Base-by-base conservation (phyloP, 805 yeast species). In the Yamadazyma ubonensis region DNA sequence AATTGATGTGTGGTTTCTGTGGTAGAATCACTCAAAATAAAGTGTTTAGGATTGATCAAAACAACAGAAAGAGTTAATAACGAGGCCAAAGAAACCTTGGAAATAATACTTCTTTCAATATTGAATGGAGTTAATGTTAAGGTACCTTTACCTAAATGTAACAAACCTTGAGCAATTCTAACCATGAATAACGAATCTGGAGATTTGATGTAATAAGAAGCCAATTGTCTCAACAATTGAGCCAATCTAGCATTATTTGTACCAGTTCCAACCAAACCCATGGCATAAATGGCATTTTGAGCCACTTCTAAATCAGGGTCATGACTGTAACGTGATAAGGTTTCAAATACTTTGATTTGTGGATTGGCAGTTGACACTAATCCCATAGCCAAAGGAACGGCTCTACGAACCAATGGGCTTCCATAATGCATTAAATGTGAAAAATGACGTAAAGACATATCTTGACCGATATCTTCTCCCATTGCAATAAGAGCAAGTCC, bases 251-350 rank as follows among this genome's bases (percentile, higher is more conserved):
- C 99, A 60, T 93, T 93, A 66, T 93, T 91, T 20, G 99, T 93
- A 66, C 99, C 99, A 15, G 98, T 93, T 59, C 99, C 99, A 52
- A 91, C 95, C 47, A 93, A 69, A 40, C 99, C 99, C 98, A 93
- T 90, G 31, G 96, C 82, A 55, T 87, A 91, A 48, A 93, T 89
- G 15, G 99, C 89, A 59, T 90, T 93, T 60, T 83, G 83, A 5
- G 98, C 96, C 40, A 93, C 96, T 57, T 87, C 95, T 52, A 86
- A 68, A 61, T 93, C 97, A 41, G 87, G 82, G 57, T 93, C 99
- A 65, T 93, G 99, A 6, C 98, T 88, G 67, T 87, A 89, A 60
- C 99, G 79, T 4, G 98, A 90, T 49, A 93, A 73, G 0, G 98
- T 90, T 61, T 93, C 99, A 58, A 88, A 93, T 11, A 91, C 96